Percentiles rank a stretch among this genome's conserved stretches.
phyloP scores from a whole-genome alignment of 1,284 basidiomycete species.

The Blastosporella zonata region DNA sequence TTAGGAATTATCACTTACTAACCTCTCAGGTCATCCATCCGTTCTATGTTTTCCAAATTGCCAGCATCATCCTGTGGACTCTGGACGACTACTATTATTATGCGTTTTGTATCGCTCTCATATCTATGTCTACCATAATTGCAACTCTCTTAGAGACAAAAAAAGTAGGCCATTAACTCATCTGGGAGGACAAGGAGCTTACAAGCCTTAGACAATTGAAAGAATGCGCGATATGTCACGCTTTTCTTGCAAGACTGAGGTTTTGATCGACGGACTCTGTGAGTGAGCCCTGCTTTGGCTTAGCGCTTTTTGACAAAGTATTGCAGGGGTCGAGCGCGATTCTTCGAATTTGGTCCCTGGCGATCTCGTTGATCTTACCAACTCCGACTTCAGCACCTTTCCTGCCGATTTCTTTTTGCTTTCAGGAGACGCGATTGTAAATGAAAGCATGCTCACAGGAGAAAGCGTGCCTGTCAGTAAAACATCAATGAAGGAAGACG shows the following conservation, averaged over 20 bases:
- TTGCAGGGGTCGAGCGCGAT: slow-evolving; percentile 67
- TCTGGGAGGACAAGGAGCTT: not conserved
- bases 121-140: slow-evolving; percentile 83
- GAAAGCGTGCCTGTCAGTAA: slow-evolving; percentile 96
- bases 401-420: slow-evolving; percentile 93
- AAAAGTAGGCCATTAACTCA: slow-evolving; percentile 41
- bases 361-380: slow-evolving; percentile 88
- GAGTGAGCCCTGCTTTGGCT: slow-evolving; percentile 13
- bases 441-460: slow-evolving; percentile 98
- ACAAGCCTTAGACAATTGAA: slow-evolving; percentile 67
- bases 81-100: slow-evolving; percentile 97
- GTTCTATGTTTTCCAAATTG: slow-evolving; percentile 98
- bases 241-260: slow-evolving; percentile 80
- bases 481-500: slow-evolving; percentile 71
- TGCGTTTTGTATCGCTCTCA: slow-evolving; percentile 95
- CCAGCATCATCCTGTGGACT: slow-evolving; percentile 92
- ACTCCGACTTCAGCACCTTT: slow-evolving; percentile 71
- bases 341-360: slow-evolving; percentile 89
- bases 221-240: slow-evolving; percentile 97
- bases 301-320: slow-evolving; percentile 2
- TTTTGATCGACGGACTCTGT: slow-evolving; percentile 78
- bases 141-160: slow-evolving; percentile 93
- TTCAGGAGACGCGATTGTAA: slow-evolving; percentile 95
- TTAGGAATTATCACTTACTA: not conserved
- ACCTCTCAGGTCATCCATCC: slow-evolving; percentile 81